A percentile compares a stretch with the other conserved stretches of the same genome.
phyloP scores from a whole-genome alignment of 345 rosid genomes.

The Citrus hindsii region DNA sequence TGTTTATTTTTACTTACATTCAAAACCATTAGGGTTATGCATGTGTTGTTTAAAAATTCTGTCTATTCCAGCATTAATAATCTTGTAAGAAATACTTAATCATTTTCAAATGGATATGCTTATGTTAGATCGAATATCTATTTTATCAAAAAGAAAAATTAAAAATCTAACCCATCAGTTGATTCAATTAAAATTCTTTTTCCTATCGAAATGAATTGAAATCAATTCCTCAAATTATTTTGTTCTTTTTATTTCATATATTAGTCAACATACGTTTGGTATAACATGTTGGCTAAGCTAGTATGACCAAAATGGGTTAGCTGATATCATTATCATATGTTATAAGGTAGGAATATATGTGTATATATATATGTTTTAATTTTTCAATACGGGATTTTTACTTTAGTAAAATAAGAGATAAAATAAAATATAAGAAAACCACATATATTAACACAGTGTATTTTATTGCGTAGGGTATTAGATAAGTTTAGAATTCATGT shows the following conservation, averaged over 20 bases:
- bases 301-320: background rate
- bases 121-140: no score
- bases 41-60: background rate
- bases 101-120: background rate
- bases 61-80: background rate
- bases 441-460: accelerated
- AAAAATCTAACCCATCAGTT: no score
- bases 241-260: no score
- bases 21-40: background rate
- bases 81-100: background rate
- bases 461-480: no score
- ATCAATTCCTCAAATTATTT: background rate
- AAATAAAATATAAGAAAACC: no score
- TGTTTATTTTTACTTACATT: background rate
- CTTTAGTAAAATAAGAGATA: no score
- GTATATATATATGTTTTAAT: no score
- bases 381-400: no score
- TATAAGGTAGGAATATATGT: no score
- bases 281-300: background rate
- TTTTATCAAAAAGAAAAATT: no score
- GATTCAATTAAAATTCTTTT: no score
- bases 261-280: background rate
- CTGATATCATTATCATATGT: background rate
- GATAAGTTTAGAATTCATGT: accelerated
- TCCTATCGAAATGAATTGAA: background rate